Percentiles rank a stretch among this genome's conserved stretches.
Conservation (phyloP, 2,329 filamentous ascomycete species). For the Macrophomina pseudophaseolina region DNA sequence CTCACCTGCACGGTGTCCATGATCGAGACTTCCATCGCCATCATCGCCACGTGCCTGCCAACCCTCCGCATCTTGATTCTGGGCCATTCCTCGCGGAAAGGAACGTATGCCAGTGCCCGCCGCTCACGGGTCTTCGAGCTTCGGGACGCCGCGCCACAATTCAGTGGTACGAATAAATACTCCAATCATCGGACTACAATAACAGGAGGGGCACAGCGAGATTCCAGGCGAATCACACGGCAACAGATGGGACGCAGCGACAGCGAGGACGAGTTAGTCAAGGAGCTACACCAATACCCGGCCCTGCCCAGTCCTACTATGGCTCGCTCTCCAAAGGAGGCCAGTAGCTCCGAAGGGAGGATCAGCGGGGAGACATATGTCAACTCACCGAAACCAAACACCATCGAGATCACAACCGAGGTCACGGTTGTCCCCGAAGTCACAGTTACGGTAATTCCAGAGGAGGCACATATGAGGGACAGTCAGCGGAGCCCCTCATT, state of each 20-base stretch:
- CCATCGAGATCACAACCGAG: conserved; percentile 23
- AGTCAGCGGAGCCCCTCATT: not conserved
- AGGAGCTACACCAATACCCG: conserved; percentile 10
- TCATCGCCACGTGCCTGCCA: conserved; percentile 49
- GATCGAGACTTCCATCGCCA: conserved; percentile 47
- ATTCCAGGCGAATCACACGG: conserved; percentile 4
- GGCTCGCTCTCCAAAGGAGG: conserved; percentile 5
- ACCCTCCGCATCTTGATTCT: conserved; percentile 24
- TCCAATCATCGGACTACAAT: conserved; percentile 18
- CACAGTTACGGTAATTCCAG: not conserved
- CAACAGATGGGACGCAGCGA: conserved; percentile 16
- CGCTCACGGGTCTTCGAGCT: conserved; percentile 17
- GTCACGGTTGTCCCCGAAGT: conserved; percentile 14
- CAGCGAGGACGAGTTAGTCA: conserved; percentile 26
- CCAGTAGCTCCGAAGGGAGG: not conserved
- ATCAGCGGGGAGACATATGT: not conserved
- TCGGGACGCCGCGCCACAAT: not conserved
- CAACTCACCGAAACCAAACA: not conserved
- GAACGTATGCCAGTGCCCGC: conserved; percentile 13
- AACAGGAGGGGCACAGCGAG: conserved; percentile 7
- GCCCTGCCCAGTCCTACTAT: conserved; percentile 10
- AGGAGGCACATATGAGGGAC: conserved; percentile 11
- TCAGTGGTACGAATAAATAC: conserved; percentile 3
- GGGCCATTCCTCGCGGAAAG: conserved; percentile 24
- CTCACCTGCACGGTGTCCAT: conserved; percentile 47